Percentiles rank a stretch among this genome's conserved stretches.
Conservation (phyloP, 352 stramenopile species). For the Paralagenidium karlingii region DNA sequence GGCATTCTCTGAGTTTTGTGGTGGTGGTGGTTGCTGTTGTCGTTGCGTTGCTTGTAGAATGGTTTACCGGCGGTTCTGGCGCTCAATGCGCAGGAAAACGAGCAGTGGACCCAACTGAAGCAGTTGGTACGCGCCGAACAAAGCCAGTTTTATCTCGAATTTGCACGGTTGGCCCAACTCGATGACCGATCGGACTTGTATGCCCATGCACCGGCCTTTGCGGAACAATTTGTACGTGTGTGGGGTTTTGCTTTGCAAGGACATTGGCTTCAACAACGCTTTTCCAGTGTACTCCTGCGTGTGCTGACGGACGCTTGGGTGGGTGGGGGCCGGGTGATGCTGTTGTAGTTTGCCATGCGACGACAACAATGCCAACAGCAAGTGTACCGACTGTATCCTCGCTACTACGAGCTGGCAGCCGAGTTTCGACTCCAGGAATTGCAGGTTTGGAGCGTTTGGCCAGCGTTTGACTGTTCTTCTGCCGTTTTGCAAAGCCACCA, state of each 20-base stretch:
- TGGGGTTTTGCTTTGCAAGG: conserved; percentile 6
- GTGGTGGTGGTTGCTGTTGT: no score
- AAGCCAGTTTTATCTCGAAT: conserved; percentile 1
- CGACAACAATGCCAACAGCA: conserved; percentile 29
- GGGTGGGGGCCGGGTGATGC: not conserved
- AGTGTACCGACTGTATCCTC: conserved; percentile 45
- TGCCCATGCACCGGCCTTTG: conserved; percentile 7
- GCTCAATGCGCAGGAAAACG: conserved; percentile 23
- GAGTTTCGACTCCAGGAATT: no score
- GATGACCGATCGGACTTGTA: conserved; percentile 9
- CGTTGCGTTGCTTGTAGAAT: no score
- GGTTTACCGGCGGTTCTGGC: conserved; percentile 45
- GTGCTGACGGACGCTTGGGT: not conserved
- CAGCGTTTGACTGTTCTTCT: no score
- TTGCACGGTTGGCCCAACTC: conserved; percentile 12
- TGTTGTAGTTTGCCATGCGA: not conserved
- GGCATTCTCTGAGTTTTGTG: no score
- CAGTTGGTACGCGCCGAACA: conserved; percentile 21
- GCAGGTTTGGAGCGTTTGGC: no score
- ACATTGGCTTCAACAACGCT: not conserved
- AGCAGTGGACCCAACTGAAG: conserved; percentile 23
- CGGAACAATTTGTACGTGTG: conserved; percentile 13
- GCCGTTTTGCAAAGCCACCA: no score
- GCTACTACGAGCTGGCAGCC: conserved; percentile 49
- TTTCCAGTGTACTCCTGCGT: not conserved